Percentiles rank a stretch among this genome's conserved stretches.
Evolutionary conservation across 2,329 filamentous ascomycete species (phyloP).

Genomic region (Colletotrichum aenigma): DNA sequence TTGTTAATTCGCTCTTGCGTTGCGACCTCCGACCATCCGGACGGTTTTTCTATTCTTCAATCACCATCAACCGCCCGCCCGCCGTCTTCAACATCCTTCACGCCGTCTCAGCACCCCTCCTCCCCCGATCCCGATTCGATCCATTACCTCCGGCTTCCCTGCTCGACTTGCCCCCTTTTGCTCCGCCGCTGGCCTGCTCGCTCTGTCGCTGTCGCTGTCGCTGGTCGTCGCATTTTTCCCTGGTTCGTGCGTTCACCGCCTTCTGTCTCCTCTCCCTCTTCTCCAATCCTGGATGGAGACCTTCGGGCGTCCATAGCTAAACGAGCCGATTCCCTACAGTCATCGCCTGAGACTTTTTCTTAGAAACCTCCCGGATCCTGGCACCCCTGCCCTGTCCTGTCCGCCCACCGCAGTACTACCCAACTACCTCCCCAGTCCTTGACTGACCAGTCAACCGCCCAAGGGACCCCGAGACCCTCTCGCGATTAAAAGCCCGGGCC

Average conservation of each 20-base stretch:
- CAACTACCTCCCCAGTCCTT: constrained; percentile 1
- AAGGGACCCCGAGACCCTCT: constrained; percentile 21
- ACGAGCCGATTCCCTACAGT: constrained; percentile 18
- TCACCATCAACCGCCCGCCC: not conserved
- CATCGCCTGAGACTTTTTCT: constrained; percentile 18
- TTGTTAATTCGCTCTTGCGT: constrained; percentile 3
- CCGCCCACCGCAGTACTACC: constrained; percentile 18
- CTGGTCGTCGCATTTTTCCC: constrained; percentile 18
- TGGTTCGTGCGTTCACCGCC: constrained; percentile 21
- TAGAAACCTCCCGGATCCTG: constrained; percentile 19
- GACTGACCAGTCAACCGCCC: constrained; percentile 16
- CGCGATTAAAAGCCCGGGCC: constrained; percentile 18
- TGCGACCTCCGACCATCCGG: not conserved
- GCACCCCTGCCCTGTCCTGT: constrained; percentile 19
- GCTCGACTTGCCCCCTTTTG: constrained; percentile 1
- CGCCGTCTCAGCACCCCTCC: not conserved
- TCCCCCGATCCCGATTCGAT: constrained; percentile 4
- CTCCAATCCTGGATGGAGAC: constrained; percentile 18
- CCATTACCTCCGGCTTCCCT: constrained; percentile 18
- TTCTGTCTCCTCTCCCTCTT: constrained; percentile 17
- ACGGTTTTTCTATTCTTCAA: not conserved
- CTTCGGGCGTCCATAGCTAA: constrained; percentile 15
- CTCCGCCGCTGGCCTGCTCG: constrained; percentile 5
- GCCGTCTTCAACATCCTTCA: not conserved
- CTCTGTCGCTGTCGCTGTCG: constrained; percentile 4